These are phyloP conservation scores for Panaeolus papilionaceus DNA, from an alignment of 768 basidiomycete species.

Conservation along the genomic window DNA sequence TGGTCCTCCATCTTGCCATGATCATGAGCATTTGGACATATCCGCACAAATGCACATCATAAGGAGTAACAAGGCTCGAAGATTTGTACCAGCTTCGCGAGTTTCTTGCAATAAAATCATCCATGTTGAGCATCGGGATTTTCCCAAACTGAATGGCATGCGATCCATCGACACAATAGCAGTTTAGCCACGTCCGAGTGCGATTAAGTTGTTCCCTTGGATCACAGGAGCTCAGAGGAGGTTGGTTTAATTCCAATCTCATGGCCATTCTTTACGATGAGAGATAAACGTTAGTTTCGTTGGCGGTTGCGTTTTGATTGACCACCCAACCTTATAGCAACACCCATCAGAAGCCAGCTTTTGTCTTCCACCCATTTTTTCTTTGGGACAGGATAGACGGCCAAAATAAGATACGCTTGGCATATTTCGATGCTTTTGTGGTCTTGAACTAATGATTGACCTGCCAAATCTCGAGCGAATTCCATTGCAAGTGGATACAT, in stretches of 20 bases:
- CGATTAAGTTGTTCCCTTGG: constrained; percentile 74
- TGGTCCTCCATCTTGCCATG: constrained; percentile 52
- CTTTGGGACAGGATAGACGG: constrained; percentile 65
- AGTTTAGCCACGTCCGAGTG: constrained; percentile 77
- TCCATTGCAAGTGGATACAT: constrained; percentile 65
- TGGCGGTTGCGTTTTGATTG: neutral
- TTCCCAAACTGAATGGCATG: constrained; percentile 81
- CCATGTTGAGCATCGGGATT: constrained; percentile 66
- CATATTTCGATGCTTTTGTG: constrained; percentile 76
- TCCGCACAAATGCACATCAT: constrained; percentile 55
- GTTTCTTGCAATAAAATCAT: constrained; percentile 64
- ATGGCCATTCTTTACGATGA: constrained; percentile 61
- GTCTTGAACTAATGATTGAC: constrained; percentile 63
- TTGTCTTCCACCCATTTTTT: constrained; percentile 74
- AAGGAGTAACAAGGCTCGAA: constrained; percentile 44
- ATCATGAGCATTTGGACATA: constrained; percentile 58
- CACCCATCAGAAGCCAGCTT: constrained; percentile 75
- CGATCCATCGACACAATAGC: constrained; percentile 77
- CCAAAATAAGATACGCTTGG: constrained; percentile 76
- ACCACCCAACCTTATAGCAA: constrained; percentile 62
- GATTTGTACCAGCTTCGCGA: constrained; percentile 55
- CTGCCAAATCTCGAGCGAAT: constrained; percentile 67
- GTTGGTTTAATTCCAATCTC: constrained; percentile 71
- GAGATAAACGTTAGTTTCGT: constrained; percentile 12
- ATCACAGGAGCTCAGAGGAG: constrained; percentile 51